Percentiles rank a stretch among this genome's conserved stretches.
These are phyloP conservation scores for Colletotrichum abscissum DNA, from an alignment of 2,329 filamentous ascomycete species.

Conservation along the genomic window DNA sequence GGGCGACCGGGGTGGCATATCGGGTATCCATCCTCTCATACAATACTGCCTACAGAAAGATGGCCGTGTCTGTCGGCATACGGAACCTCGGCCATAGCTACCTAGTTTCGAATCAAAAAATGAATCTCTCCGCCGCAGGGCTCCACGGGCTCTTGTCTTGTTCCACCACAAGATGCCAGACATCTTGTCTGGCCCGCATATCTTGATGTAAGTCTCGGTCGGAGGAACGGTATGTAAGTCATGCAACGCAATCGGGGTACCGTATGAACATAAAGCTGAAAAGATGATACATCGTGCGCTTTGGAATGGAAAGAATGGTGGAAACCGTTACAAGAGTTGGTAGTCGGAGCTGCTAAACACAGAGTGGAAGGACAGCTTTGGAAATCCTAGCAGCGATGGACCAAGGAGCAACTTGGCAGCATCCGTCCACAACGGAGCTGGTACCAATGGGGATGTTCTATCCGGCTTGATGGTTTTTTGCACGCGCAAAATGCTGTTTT, in stretches of 20 bases:
- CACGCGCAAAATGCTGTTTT: too few species aligned
- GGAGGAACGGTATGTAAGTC: neutral
- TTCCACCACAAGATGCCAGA: neutral
- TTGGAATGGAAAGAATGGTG: neutral
- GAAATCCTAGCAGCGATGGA: neutral
- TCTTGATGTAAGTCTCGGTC: neutral
- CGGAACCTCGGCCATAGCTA: neutral
- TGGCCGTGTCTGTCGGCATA: neutral
- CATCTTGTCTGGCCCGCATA: neutral
- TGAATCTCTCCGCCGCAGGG: neutral
- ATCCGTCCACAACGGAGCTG: neutral
- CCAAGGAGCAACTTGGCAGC: neutral
- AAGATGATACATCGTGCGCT: neutral
- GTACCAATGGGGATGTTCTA: conserved; percentile 1
- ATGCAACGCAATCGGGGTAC: neutral
- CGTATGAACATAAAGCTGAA: neutral
- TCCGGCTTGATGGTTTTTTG: neutral
- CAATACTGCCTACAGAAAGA: neutral
- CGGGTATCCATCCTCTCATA: neutral
- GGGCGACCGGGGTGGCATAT: neutral
- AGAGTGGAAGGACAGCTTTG: neutral
- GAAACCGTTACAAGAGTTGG: neutral
- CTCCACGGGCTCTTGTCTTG: neutral
- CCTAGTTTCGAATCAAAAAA: neutral
- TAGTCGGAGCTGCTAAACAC: too few species aligned